Conservation (phyloP, 805 yeast genomes). For the Monosporozyma solicola region DNA sequence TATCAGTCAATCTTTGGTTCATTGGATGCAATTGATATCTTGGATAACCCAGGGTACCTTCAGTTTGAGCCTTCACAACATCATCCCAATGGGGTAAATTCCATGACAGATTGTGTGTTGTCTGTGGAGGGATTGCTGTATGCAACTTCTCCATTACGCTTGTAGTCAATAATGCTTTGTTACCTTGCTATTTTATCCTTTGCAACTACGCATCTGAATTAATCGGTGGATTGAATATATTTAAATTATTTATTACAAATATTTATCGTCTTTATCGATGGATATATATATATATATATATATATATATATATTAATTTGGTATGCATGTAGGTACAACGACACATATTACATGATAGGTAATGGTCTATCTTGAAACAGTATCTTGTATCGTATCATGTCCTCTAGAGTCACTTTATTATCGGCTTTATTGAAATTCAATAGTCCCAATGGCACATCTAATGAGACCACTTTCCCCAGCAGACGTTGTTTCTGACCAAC, state of each 20-base stretch:
- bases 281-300: not conserved
- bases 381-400: constrained; percentile 49
- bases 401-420: constrained; percentile 42
- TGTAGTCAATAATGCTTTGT: not conserved
- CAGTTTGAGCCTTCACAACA: constrained; percentile 63
- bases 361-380: constrained; percentile 62
- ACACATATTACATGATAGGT: constrained; percentile 53
- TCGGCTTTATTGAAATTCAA: constrained; percentile 34
- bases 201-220: not conserved
- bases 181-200: not conserved
- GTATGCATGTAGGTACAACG: not conserved
- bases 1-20: constrained; percentile 46
- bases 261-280: not conserved
- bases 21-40: constrained; percentile 55
- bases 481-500: constrained; percentile 65
- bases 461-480: constrained; percentile 47
- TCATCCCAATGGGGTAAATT: constrained; percentile 94
- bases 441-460: constrained; percentile 60
- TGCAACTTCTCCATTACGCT: constrained; percentile 42
- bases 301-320: not conserved
- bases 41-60: constrained; percentile 64
- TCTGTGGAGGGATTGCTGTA: constrained; percentile 78
- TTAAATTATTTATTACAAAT: not conserved
- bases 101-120: constrained; percentile 90
- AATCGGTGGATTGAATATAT: not conserved